Conservation (phyloP, 2,329 filamentous ascomycete species). For the Ustulina deusta region DNA sequence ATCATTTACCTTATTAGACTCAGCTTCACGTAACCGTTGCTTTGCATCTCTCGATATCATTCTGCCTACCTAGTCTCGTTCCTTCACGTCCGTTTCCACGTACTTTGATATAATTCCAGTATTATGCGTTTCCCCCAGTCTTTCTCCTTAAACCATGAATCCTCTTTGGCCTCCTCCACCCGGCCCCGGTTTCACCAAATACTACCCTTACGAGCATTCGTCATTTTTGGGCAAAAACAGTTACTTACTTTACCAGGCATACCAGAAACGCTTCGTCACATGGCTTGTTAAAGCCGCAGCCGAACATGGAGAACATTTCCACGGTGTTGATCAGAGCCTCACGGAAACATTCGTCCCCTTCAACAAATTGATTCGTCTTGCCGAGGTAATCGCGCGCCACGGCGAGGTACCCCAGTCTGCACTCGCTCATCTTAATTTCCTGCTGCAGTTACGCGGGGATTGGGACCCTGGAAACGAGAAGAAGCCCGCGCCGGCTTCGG, state of each 20-base stretch:
- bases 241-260: conserved; percentile 12
- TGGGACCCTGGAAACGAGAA: conserved; percentile 10
- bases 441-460: conserved; percentile 11
- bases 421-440: conserved; percentile 6
- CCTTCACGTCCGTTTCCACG: no score
- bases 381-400: not conserved
- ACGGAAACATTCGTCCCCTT: not conserved
- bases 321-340: not conserved
- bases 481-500: not conserved
- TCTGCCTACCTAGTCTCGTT: no score
- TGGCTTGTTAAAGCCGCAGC: conserved; percentile 27
- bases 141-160: not conserved
- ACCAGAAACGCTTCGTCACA: conserved; percentile 11
- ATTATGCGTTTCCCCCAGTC: no score
- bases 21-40: not conserved
- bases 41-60: not conserved
- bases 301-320: not conserved
- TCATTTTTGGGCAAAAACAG: not conserved
- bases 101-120: no score
- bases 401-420: not conserved
- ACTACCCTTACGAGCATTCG: not conserved
- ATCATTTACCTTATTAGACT: no score
- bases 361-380: not conserved
- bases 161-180: not conserved
- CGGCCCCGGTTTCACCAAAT: not conserved